Percentiles rank a stretch among this genome's conserved stretches.
phyloP scores from a whole-genome alignment of 2,329 filamentous ascomycete genomes.

The Conoideocrella luteorostrata region DNA sequence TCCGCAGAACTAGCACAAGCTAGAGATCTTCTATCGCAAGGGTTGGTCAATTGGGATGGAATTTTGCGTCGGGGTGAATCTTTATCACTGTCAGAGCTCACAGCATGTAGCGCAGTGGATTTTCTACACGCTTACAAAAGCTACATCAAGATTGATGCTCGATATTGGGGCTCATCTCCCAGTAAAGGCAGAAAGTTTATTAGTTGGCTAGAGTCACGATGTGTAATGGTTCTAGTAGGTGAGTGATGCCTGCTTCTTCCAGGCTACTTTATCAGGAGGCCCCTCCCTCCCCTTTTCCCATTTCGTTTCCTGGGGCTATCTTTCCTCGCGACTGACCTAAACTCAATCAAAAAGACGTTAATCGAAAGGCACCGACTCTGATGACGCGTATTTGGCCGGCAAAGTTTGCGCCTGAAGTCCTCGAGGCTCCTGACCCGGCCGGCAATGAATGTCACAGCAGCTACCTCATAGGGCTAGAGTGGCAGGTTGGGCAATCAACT shows the following conservation, averaged over 20 bases:
- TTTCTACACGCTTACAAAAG: slow-evolving; percentile 47
- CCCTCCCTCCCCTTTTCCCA: no score
- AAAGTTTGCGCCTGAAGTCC: slow-evolving; percentile 40
- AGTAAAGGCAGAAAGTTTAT: slow-evolving; percentile 49
- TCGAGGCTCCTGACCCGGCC: slow-evolving; percentile 16
- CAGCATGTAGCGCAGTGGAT: slow-evolving; percentile 25
- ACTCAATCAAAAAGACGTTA: slow-evolving; percentile 50
- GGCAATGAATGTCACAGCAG: slow-evolving; percentile 49
- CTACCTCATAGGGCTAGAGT: slow-evolving; percentile 54
- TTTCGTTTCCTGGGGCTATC: no score
- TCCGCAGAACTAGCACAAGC: slow-evolving; percentile 45
- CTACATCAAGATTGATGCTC: slow-evolving; percentile 55
- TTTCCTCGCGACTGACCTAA: no score
- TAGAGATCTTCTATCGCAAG: slow-evolving; percentile 28
- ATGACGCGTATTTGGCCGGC: slow-evolving; percentile 57
- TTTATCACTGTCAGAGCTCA: not conserved
- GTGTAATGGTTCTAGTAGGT: slow-evolving; percentile 52
- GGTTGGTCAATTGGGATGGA: slow-evolving; percentile 33
- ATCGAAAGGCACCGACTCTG: slow-evolving; percentile 43
- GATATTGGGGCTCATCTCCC: slow-evolving; percentile 58
- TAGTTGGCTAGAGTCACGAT: slow-evolving; percentile 59
- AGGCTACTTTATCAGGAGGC: no score
- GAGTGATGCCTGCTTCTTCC: no score
- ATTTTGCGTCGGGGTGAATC: slow-evolving; percentile 26
- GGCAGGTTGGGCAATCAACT: slow-evolving; percentile 18